Evolutionary conservation across 225 moss, liverwort and hornwort genomes (phyloP), one percentile per base, ranked within the genome.

Genomic region (Physcomitrellopsis africana): DNA sequence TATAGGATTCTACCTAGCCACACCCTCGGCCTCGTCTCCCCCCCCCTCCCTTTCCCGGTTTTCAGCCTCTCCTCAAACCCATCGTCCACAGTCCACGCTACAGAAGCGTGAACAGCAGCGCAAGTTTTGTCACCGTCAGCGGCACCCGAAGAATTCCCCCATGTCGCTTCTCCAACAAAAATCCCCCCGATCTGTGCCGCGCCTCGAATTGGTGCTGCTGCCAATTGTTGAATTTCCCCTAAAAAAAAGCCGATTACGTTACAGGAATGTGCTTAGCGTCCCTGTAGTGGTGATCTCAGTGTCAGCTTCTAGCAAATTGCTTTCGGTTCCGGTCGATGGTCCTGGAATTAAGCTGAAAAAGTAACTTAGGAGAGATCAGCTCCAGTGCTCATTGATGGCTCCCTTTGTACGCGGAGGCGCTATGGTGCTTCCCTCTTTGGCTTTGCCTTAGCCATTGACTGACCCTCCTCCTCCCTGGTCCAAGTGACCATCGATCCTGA

Each of bases 111-210:
- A 37, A 37, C 32, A 37, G 32, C 32, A 37, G 32, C 32, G 32
- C 32, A 37, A 37, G 32, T 37, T 37, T 37, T 37, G 32, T 37
- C 49, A 49, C 49, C 49, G 49, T 49, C 49, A 49, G 3, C 59
- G 45, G 72, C 61, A 73, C 73, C 51, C 17, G 63, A 60, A 66
- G 9, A 20, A 79, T 66, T 82, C 67, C 70, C 74, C 69, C 51
- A 78, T 77, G 74, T 74, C 69, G 74, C 69, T 65, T 24, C 52
- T 59, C 43, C 60, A 4, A 62, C 73, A 70, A 71, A 53, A 70
- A 75, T 70, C 74, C 70, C 75, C 79, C 48, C 12, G 60, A 82
- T 79, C 46, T 71, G 62, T 75, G 82, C 67, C 16, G 79, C 60
- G 70, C 23, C 71, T 65, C 75, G 74, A 82, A 79, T 70, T 67